These are phyloP conservation scores for Talaromyces sp. DNA, from an alignment of 2,329 filamentous ascomycete species.

Conservation along the genomic window DNA sequence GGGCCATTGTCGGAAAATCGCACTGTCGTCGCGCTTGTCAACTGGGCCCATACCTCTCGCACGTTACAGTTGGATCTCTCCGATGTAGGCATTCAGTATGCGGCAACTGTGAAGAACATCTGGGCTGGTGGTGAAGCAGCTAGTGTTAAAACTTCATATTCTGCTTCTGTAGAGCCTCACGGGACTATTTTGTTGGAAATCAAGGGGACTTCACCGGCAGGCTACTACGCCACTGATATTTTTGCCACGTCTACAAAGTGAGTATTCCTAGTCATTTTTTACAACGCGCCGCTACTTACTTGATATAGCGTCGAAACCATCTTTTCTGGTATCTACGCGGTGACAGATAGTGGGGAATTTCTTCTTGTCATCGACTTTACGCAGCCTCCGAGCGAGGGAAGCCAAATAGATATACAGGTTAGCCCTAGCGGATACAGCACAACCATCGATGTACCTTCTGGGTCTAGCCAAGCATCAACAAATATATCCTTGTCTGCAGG, in stretches of 20 bases:
- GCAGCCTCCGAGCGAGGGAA: background rate
- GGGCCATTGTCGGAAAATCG: constrained; percentile 43
- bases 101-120: constrained; percentile 27
- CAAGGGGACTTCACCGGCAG: constrained; percentile 18
- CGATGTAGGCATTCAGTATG: constrained; percentile 37
- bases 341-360: constrained; percentile 24
- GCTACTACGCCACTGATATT: constrained; percentile 16
- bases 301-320: background rate
- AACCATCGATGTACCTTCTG: background rate
- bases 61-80: constrained; percentile 41
- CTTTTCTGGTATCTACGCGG: constrained; percentile 21
- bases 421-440: background rate
- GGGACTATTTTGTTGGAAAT: constrained; percentile 30
- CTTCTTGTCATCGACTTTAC: constrained; percentile 18
- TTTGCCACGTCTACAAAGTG: constrained; percentile 18
- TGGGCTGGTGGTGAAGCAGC: constrained; percentile 19
- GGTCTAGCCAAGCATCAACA: background rate
- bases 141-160: constrained; percentile 24
- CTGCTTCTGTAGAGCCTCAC: constrained; percentile 21
- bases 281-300: background rate
- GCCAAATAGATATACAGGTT: background rate
- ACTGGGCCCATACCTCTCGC: constrained; percentile 46
- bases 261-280: background rate
- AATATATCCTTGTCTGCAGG: constrained; percentile 19
- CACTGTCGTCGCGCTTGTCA: constrained; percentile 45